A percentile compares a stretch with the other conserved stretches of the same genome.
phyloP scores from a whole-genome alignment of 176 grass and related monocot species.

The sorghum (Sorghum bicolor) region DNA sequence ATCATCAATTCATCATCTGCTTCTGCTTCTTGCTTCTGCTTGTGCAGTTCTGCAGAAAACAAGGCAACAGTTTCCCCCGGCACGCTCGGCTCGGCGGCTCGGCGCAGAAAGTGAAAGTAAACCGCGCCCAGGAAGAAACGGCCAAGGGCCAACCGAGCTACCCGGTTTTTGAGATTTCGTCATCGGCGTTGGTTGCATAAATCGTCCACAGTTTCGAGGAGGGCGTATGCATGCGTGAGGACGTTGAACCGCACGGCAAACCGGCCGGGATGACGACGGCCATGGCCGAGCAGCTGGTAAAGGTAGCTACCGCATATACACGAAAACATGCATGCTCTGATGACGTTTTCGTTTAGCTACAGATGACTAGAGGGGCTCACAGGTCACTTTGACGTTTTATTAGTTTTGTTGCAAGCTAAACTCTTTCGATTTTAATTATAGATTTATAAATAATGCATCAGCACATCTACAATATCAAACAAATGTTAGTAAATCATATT shows the following conservation, averaged over 20 bases:
- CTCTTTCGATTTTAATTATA: no score
- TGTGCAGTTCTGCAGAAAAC: no score
- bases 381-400: no score
- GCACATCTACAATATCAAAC: no score
- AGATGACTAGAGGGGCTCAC: no score
- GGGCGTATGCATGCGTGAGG: background rate
- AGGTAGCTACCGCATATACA: background rate
- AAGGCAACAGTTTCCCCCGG: background rate
- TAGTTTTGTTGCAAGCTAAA: no score
- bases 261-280: background rate
- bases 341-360: background rate
- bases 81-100: background rate
- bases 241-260: constrained; percentile 28
- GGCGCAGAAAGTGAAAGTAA: background rate
- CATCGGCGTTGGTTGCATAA: constrained; percentile 13
- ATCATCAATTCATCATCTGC: background rate
- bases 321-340: background rate
- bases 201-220: constrained; percentile 20
- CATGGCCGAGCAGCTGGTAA: background rate
- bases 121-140: background rate
- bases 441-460: no score
- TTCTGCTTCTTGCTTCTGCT: background rate
- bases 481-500: no score
- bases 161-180: constrained; percentile 18
- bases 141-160: constrained; percentile 18